A percentile compares a stretch with the other conserved stretches of the same genome.
Conservation (phyloP, 345 rosid genomes). For the Ailanthus altissimus region DNA sequence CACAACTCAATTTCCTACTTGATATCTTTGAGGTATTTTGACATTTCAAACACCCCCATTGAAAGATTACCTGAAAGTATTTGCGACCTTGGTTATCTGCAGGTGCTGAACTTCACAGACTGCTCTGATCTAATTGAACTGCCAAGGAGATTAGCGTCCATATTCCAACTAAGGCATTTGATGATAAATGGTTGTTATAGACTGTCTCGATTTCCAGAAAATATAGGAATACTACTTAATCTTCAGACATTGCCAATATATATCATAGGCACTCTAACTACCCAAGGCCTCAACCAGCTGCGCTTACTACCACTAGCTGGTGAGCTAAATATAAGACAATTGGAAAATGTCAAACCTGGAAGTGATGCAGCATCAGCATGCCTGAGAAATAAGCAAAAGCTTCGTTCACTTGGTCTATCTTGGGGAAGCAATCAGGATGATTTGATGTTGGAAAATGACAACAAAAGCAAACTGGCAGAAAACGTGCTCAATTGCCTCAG, state of each 20-base stretch:
- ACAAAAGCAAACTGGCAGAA: not conserved
- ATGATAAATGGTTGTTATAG: constrained; percentile 20
- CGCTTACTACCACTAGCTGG: constrained; percentile 18
- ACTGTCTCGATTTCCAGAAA: constrained; percentile 13
- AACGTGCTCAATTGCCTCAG: not conserved
- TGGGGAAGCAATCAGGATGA: constrained; percentile 19
- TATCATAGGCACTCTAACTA: constrained; percentile 14
- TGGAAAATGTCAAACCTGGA: constrained; percentile 18
- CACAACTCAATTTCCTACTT: constrained; percentile 16
- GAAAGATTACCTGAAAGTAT: constrained; percentile 22
- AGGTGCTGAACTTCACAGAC: constrained; percentile 22
- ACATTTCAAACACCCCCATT: constrained; percentile 22
- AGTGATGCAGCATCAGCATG: not conserved
- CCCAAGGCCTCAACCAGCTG: constrained; percentile 7
- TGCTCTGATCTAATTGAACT: constrained; percentile 26
- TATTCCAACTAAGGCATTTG: constrained; percentile 26
- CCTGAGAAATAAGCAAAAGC: constrained; percentile 6
- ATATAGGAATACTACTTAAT: constrained; percentile 10
- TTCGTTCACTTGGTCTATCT: constrained; percentile 16
- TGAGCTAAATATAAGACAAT: constrained; percentile 10
- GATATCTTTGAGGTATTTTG: constrained; percentile 27
- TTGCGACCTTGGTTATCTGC: constrained; percentile 23
- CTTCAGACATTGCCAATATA: constrained; percentile 29
- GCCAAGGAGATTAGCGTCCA: constrained; percentile 17
- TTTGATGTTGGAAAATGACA: not conserved